These are phyloP conservation scores for Fusarium sp. DNA, from an alignment of 2,329 filamentous ascomycete genomes.

Conservation along the genomic window DNA sequence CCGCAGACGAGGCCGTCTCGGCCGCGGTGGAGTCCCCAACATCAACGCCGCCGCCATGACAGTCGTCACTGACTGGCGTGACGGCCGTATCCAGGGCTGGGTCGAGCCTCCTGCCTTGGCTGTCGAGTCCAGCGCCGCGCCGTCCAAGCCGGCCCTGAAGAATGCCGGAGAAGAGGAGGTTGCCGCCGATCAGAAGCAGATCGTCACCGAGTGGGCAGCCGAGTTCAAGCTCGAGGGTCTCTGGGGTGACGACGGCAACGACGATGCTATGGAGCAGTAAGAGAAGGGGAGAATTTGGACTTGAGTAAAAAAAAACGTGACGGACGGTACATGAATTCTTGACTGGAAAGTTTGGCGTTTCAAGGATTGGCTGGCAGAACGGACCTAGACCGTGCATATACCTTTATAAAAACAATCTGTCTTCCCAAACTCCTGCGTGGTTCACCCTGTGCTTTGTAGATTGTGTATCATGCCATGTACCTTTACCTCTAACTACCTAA, in stretches of 20 bases:
- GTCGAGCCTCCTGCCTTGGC: conserved; percentile 77
- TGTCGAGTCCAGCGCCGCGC: conserved; percentile 54
- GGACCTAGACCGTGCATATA: conserved; percentile 44
- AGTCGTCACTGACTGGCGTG: conserved; percentile 96
- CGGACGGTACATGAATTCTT: conserved; percentile 42
- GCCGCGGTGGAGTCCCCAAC: conserved; percentile 91
- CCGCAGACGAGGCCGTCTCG: conserved; percentile 88
- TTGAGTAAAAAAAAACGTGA: conserved; percentile 35
- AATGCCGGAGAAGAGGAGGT: conserved; percentile 56
- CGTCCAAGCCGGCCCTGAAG: conserved; percentile 49
- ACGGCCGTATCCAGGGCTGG: conserved; percentile 95
- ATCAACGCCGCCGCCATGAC: conserved; percentile 87
- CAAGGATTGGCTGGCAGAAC: conserved; percentile 45
- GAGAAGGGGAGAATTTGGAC: conserved; percentile 11
- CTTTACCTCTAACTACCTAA: background rate
- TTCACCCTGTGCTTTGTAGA: conserved; percentile 24
- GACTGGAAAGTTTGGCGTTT: conserved; percentile 48
- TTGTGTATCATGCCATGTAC: conserved; percentile 21
- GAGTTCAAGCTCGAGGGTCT: conserved; percentile 96
- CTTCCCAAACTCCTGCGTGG: conserved; percentile 34
- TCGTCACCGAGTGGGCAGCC: conserved; percentile 91
- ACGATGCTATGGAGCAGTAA: conserved; percentile 65
- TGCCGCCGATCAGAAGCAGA: conserved; percentile 78
- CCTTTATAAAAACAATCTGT: conserved; percentile 40
- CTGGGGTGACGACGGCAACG: conserved; percentile 77